Evolutionary conservation across 306 rosid species (phyloP).

Genomic region (Crataegus laevigata): DNA sequence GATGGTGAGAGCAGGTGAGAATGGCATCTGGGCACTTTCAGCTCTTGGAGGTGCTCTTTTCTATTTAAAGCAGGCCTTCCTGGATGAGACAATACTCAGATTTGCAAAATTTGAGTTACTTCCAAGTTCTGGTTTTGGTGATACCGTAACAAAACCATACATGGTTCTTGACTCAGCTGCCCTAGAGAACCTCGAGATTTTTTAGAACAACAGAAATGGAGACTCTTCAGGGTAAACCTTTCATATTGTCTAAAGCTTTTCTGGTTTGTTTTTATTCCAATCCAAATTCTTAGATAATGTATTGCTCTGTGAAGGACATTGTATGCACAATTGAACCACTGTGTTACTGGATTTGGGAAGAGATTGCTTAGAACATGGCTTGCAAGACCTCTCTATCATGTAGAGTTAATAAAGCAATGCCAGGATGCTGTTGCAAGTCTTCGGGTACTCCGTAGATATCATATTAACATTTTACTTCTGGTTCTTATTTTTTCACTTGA

Average conservation of each 20-base stretch:
- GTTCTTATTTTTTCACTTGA: not conserved
- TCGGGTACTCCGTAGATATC: constrained; percentile 41
- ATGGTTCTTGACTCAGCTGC: constrained; percentile 95
- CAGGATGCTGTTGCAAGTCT: constrained; percentile 76
- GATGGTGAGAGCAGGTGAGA: constrained; percentile 44
- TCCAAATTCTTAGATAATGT: constrained; percentile 28
- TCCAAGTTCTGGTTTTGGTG: constrained; percentile 58
- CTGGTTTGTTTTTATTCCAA: constrained; percentile 3
- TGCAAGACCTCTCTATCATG: constrained; percentile 76
- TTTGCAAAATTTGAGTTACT: constrained; percentile 89
- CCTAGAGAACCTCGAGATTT: constrained; percentile 88
- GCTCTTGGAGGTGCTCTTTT: constrained; percentile 89
- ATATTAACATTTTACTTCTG: constrained; percentile 6
- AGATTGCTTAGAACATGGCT: constrained; percentile 89
- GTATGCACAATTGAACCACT: constrained; percentile 80
- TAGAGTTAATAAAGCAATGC: constrained; percentile 68
- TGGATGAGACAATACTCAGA: constrained; percentile 72
- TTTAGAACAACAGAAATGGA: constrained; percentile 84
- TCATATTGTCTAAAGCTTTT: constrained; percentile 4
- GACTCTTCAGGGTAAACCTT: constrained; percentile 73
- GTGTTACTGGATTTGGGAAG: constrained; percentile 94
- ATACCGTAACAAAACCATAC: constrained; percentile 62
- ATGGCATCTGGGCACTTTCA: constrained; percentile 72
- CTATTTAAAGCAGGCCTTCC: constrained; percentile 89
- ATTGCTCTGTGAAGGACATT: constrained; percentile 56